Percentiles rank a stretch among this genome's conserved stretches.
Evolutionary conservation across 192 early-diverging fungal genomes (phyloP).

Genomic region (Gigaspora rosea): DNA sequence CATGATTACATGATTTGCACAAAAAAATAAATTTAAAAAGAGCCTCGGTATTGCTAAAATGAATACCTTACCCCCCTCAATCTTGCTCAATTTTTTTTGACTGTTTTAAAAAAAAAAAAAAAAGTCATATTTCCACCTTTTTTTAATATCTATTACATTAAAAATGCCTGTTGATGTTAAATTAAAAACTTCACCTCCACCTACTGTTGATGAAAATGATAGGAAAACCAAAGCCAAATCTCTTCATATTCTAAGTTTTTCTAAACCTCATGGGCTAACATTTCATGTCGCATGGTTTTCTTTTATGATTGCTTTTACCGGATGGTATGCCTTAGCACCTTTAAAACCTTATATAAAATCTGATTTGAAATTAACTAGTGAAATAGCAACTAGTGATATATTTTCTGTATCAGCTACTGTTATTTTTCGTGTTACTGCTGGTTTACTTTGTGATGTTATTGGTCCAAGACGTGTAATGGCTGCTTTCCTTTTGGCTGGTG

Average conservation of each 20-base stretch:
- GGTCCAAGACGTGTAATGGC: slow-evolving; percentile 59
- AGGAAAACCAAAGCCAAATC: slow-evolving; percentile 42
- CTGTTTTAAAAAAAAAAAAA: too few relatives aligned
- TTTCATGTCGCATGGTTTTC: slow-evolving; percentile 44
- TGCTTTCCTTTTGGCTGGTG: slow-evolving; percentile 50
- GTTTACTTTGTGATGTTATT: slow-evolving; percentile 46
- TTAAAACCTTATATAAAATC: slow-evolving; percentile 52
- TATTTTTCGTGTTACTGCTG: slow-evolving; percentile 53
- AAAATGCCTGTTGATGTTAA: too few relatives aligned
- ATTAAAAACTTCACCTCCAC: slow-evolving; percentile 14
- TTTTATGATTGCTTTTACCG: slow-evolving; percentile 45
- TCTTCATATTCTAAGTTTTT: slow-evolving; percentile 32
- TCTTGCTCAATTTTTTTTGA: too few relatives aligned
- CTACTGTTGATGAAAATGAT: slow-evolving; percentile 35
- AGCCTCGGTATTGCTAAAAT: too few relatives aligned
- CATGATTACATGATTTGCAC: too few relatives aligned
- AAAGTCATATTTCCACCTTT: too few relatives aligned
- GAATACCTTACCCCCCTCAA: too few relatives aligned
- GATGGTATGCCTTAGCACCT: slow-evolving; percentile 67
- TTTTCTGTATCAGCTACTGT: slow-evolving; percentile 54
- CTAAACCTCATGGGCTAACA: slow-evolving; percentile 42
- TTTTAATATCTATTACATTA: too few relatives aligned
- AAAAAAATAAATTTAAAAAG: too few relatives aligned
- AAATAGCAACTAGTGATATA: slow-evolving; percentile 49
- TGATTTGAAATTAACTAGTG: slow-evolving; percentile 52